Evolutionary conservation across 176 grass and related monocot species (phyloP), one percentile per base, ranked within the genome.

Genomic region (Musa schizocarpa): DNA sequence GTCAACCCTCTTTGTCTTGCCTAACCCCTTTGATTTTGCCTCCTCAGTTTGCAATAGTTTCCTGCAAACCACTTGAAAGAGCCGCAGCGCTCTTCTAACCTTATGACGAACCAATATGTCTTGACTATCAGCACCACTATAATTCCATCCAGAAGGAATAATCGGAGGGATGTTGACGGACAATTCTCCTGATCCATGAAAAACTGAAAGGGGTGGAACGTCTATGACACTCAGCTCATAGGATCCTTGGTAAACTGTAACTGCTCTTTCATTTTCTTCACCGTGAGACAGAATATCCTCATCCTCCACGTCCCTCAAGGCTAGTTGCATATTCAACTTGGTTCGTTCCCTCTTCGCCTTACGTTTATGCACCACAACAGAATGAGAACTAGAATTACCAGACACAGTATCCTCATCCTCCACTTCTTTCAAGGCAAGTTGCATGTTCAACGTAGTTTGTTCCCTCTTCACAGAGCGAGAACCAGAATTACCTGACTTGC

Each of bases 21-120:
- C 48, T 11, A 65, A 77, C 13, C 19, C 16, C 11, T 77, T 82
- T 24, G 75, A 54, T 55, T 64, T 57, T 8, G 80, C 71, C 80
- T 88, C 81, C 22, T 76, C 67, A 71, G 50, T 68, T 81, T 84
- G 83, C 29, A 88, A 73, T 13, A 92, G 50, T 75, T 74, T 72
- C 43, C 83, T 85, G 67, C 86, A 88, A 73, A 92, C 64, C 43
- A 70, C 71, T 43, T 86, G 78, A 79, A 92, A 92, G 50, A 53
- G 80, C 13, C 75, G 26, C 59, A 86, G 82, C 25, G 78, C 48
- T 73, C 77, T 88, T 78, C 63, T 83, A 13, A 89, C 75, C 78
- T 78, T 81, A 53, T 77, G 71, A 57, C 86, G 71, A 68, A 53
- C 84, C 75, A 81, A 84, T 34, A 55, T 10, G 52, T 84, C 66